Evolutionary conservation across 192 early-diverging fungal species (phyloP).

Genomic region (Gryganskiella cystojenkinii): DNA sequence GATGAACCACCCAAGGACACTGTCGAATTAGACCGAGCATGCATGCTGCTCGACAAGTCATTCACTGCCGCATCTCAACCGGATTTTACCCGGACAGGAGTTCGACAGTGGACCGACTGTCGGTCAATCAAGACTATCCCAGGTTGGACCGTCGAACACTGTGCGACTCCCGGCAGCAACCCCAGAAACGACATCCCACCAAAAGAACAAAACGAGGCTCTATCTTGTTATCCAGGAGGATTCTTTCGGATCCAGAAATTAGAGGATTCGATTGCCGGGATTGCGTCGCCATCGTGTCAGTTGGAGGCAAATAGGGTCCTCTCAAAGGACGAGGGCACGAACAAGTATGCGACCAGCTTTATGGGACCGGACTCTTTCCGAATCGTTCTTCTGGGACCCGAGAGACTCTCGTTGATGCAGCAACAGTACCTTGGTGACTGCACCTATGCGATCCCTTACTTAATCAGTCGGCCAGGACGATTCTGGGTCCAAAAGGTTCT

Average conservation of each 20-base stretch:
- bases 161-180: conserved; percentile 18
- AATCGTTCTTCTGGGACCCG: conserved; percentile 29
- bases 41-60: conserved; percentile 33
- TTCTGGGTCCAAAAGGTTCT: conserved; percentile 43
- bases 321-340: conserved; percentile 9
- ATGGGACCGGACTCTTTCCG: conserved; percentile 39
- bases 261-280: not conserved
- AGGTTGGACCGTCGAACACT: conserved; percentile 32
- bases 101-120: conserved; percentile 31
- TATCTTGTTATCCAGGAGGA: conserved; percentile 36
- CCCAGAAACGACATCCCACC: not conserved
- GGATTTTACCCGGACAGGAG: conserved; percentile 13
- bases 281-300: not conserved
- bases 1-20: conserved; percentile 7
- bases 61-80: conserved; percentile 10
- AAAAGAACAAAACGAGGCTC: not conserved
- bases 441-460: conserved; percentile 38
- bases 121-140: conserved; percentile 7
- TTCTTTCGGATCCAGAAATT: conserved; percentile 31
- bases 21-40: conserved; percentile 27
- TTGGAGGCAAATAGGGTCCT: not conserved
- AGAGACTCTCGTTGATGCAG: conserved; percentile 35
- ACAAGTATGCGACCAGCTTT: conserved; percentile 13
- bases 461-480: conserved; percentile 43
- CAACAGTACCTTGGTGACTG: conserved; percentile 33